These are phyloP conservation scores for Streptanthus diversifolius DNA, from an alignment of 345 rosid genomes.

Conservation along the genomic window DNA sequence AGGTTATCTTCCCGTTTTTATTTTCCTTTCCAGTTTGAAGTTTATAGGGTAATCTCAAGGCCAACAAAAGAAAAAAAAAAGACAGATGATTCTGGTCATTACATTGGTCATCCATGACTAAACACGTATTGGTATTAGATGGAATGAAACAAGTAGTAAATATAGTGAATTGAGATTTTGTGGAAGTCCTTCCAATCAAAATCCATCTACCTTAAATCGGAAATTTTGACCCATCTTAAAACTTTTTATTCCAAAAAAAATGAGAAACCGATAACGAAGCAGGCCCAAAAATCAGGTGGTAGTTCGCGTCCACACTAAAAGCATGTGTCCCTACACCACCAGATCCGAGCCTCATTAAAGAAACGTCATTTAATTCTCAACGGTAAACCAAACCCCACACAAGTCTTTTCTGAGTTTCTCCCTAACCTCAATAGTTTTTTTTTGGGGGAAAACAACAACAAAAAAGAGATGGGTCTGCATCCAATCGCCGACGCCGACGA, in stretches of 20 bases:
- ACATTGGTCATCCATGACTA: not conserved
- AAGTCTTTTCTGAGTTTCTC: not conserved
- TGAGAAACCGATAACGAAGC: not conserved
- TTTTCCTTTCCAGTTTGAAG: not conserved
- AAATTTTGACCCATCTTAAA: not conserved
- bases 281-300: conserved; percentile 16
- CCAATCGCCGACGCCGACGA: conserved; percentile 77
- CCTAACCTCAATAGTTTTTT: not conserved
- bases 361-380: conserved; percentile 20
- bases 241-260: too few relatives aligned
- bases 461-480: conserved; percentile 45
- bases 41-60: not conserved
- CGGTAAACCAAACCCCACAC: conserved; percentile 18
- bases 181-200: not conserved
- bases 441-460: not conserved
- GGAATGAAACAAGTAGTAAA: not conserved
- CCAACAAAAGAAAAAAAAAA: not conserved
- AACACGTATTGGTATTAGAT: not conserved
- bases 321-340: conserved; percentile 26
- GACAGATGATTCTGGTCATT: not conserved
- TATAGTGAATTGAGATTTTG: not conserved
- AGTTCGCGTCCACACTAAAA: conserved; percentile 27
- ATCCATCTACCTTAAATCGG: not conserved
- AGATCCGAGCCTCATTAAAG: conserved; percentile 2
- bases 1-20: not conserved